Percentiles rank a stretch among this genome's conserved stretches.
Conservation (phyloP, 2,329 filamentous ascomycete genomes). For the Colletotrichum tropicale region DNA sequence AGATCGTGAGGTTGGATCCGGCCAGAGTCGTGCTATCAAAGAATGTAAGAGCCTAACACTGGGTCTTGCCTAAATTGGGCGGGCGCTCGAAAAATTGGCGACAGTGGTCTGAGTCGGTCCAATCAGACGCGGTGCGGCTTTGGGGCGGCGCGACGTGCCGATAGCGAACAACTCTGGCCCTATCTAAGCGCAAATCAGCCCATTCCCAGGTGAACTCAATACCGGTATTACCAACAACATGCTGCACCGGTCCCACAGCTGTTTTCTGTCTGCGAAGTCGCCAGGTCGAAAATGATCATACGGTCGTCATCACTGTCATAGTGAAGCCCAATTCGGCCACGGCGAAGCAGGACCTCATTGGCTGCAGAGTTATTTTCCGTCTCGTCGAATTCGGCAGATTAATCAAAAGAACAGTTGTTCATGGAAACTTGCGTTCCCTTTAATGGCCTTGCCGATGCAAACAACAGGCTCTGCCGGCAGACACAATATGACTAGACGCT, state of each 20-base stretch:
- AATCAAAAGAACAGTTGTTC: neutral
- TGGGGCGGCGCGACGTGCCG: neutral
- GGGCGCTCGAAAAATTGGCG: neutral
- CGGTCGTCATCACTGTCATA: neutral
- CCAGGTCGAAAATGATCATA: neutral
- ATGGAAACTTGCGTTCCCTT: neutral
- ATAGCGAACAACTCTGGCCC: neutral
- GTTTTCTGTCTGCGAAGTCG: neutral
- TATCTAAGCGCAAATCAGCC: neutral
- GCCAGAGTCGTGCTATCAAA: neutral
- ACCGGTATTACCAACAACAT: neutral
- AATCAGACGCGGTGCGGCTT: neutral
- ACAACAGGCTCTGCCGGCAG: neutral
- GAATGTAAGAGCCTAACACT: neutral
- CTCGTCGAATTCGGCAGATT: neutral
- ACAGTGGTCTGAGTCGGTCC: neutral
- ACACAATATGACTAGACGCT: neutral
- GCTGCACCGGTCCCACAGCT: neutral
- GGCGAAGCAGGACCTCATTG: neutral
- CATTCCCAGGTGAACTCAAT: too few species aligned
- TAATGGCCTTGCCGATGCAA: neutral
- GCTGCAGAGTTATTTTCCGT: neutral
- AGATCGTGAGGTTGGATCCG: neutral
- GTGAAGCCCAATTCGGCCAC: neutral
- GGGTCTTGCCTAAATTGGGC: neutral